A percentile compares a stretch with the other conserved stretches of the same genome.
phyloP scores from a whole-genome alignment of 2,329 filamentous ascomycete species.

The Trichoderma brevicompactum region DNA sequence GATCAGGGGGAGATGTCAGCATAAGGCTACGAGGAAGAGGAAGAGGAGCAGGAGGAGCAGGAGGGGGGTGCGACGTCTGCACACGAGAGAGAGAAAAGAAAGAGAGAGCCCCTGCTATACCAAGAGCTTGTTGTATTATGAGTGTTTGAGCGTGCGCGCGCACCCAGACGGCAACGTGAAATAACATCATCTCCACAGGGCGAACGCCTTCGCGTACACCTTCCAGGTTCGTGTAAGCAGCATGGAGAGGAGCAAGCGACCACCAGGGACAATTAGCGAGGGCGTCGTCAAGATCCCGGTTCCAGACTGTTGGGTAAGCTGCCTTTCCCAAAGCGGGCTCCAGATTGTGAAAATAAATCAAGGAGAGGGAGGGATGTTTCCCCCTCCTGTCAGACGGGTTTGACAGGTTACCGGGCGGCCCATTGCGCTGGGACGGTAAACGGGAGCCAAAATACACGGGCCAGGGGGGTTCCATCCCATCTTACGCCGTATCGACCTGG shows the following conservation, averaged over 20 bases:
- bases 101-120: too few species aligned
- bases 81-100: too few species aligned
- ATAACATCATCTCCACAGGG: too few species aligned
- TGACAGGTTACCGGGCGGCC: constrained; percentile 18
- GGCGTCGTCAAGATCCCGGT: neutral
- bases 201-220: too few species aligned
- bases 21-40: too few species aligned
- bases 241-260: neutral
- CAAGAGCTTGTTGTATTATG: too few species aligned
- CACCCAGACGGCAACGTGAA: too few species aligned
- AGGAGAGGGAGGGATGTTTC: neutral
- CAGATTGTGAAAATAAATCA: neutral
- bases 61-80: too few species aligned
- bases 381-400: constrained; percentile 6
- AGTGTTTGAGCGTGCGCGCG: too few species aligned
- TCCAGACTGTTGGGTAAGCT: constrained; percentile 19
- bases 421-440: constrained; percentile 24
- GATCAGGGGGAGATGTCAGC: neutral
- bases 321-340: constrained; percentile 3
- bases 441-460: constrained; percentile 11
- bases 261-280: neutral
- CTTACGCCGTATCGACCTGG: neutral
- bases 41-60: too few species aligned
- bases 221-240: neutral
- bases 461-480: neutral